A percentile compares a stretch with the other conserved stretches of the same genome.
Conservation (phyloP, 306 rosid species). For the Dryas octopetala region DNA sequence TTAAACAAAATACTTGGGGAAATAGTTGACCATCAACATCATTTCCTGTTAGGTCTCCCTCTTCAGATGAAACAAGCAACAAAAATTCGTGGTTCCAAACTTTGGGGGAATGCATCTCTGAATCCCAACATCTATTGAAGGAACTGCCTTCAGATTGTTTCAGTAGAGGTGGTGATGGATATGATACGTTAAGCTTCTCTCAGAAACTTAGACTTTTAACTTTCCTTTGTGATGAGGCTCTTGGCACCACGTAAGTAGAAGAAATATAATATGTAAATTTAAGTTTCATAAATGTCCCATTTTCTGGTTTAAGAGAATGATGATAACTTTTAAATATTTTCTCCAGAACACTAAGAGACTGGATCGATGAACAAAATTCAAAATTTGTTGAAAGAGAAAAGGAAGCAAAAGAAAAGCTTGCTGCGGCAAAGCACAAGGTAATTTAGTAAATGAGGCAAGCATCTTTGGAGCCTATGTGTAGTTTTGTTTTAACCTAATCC, state of each 20-base stretch:
- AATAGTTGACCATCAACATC: not conserved
- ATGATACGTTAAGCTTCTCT: slow-evolving; percentile 41
- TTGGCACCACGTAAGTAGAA: slow-evolving; percentile 49
- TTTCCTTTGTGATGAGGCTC: slow-evolving; percentile 55
- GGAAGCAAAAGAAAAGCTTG: slow-evolving; percentile 39
- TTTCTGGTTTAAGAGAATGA: slow-evolving; percentile 2
- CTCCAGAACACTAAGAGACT: slow-evolving; percentile 44
- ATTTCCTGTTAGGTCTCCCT: slow-evolving; percentile 28
- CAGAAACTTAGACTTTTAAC: slow-evolving; percentile 41
- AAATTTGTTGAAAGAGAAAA: slow-evolving; percentile 31
- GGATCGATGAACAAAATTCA: slow-evolving; percentile 44
- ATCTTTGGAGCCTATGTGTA: not conserved
- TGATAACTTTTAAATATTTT: slow-evolving; percentile 6
- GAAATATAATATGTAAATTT: not conserved
- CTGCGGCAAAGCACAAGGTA: slow-evolving; percentile 47
- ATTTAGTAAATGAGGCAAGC: not conserved
- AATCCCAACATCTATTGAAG: slow-evolving; percentile 27
- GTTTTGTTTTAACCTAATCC: not conserved
- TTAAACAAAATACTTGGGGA: not conserved
- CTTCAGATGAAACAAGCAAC: slow-evolving; percentile 17
- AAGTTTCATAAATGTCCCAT: not conserved
- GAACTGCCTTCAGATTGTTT: slow-evolving; percentile 36
- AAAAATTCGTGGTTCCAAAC: slow-evolving; percentile 43
- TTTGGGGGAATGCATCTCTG: slow-evolving; percentile 40
- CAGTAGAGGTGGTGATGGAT: slow-evolving; percentile 25